These are phyloP conservation scores for Daucus carota DNA, from an alignment of 129 eudicot genomes.

Conservation along the genomic window DH1_v3.0 NC_030388.2:12653001-12653500, in stretches of 20 bases:
- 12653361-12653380: neutral
- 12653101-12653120: too few species aligned
- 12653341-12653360: neutral
- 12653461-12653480: neutral
- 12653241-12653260: neutral
- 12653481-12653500: neutral
- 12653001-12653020: neutral
- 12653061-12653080: too few species aligned
- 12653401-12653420: constrained; percentile 9
- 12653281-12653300: neutral
- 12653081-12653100: too few species aligned
- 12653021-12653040: neutral
- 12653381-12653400: neutral
- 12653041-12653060: neutral
- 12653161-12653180: too few species aligned
- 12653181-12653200: too few species aligned
- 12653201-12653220: too few species aligned
- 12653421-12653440: neutral
- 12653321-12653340: neutral
- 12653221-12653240: too few species aligned
- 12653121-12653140: too few species aligned
- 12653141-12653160: too few species aligned
- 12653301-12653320: neutral
- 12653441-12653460: neutral
- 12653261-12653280: neutral